Conservation (phyloP, 2,329 filamentous ascomycete genomes). For the Chlorencoelia australis region DNA sequence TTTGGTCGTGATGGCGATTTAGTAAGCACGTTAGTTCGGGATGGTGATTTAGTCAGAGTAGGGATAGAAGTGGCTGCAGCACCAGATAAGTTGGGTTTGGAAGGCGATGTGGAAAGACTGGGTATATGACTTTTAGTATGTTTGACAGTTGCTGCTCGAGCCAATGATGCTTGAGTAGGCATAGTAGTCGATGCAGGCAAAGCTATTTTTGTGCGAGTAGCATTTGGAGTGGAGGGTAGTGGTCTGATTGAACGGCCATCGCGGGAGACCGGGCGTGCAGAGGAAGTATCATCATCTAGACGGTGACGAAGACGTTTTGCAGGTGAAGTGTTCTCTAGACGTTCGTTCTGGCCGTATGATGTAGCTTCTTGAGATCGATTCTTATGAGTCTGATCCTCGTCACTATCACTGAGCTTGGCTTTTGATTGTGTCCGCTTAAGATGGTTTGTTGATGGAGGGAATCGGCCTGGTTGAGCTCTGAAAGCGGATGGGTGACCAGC, state of each 20-base stretch:
- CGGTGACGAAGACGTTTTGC: conserved; percentile 64
- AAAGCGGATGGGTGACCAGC: conserved; percentile 74
- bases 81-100: conserved; percentile 34
- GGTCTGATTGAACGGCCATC: conserved; percentile 31
- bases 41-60: conserved; percentile 43
- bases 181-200: conserved; percentile 54
- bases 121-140: conserved; percentile 37
- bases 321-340: conserved; percentile 29
- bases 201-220: conserved; percentile 34
- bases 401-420: conserved; percentile 53
- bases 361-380: conserved; percentile 2
- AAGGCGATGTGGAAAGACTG: conserved; percentile 43
- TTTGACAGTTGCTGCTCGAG: conserved; percentile 47
- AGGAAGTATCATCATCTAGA: conserved; percentile 59
- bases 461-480: conserved; percentile 45
- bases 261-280: conserved; percentile 48
- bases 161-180: conserved; percentile 67
- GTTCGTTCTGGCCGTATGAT: conserved; percentile 7
- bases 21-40: no score
- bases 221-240: conserved; percentile 31
- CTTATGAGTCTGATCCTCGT: conserved; percentile 30
- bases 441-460: conserved; percentile 37
- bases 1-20: no score
- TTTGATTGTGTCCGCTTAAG: conserved; percentile 47
- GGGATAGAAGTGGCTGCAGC: conserved; percentile 35